Conservation (phyloP, 1,284 basidiomycete genomes). For the Sphagnurus paluster region DNA sequence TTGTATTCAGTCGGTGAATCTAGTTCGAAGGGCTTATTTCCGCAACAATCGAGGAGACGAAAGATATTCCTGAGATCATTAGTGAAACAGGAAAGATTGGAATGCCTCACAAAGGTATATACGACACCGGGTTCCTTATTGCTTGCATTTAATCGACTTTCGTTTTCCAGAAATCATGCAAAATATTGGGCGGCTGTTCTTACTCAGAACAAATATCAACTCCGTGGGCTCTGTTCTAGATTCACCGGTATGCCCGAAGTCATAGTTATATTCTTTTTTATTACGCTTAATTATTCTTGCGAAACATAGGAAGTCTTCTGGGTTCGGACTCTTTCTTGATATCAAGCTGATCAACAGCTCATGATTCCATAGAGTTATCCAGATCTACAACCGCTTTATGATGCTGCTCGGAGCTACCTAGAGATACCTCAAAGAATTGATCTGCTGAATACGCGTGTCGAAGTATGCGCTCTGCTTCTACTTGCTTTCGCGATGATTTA, state of each 20-base stretch:
- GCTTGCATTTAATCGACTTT: slow-evolving; percentile 4
- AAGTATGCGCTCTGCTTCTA: slow-evolving; percentile 46
- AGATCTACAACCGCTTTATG: slow-evolving; percentile 94
- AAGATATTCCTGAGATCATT: slow-evolving; percentile 92
- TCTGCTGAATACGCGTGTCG: slow-evolving; percentile 90
- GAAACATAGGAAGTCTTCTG: slow-evolving; percentile 84
- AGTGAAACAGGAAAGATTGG: slow-evolving; percentile 95
- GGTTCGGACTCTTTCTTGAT: slow-evolving; percentile 60
- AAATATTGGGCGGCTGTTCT: slow-evolving; percentile 94
- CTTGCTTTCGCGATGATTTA: slow-evolving; percentile 1
- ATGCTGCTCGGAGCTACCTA: slow-evolving; percentile 89
- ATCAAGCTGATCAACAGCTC: neutral
- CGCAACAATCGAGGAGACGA: slow-evolving; percentile 93
- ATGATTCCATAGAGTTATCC: slow-evolving; percentile 66
- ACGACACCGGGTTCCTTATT: slow-evolving; percentile 10
- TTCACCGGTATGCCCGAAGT: slow-evolving; percentile 69
- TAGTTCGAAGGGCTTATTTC: slow-evolving; percentile 93
- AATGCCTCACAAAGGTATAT: slow-evolving; percentile 73
- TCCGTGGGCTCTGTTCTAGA: slow-evolving; percentile 95
- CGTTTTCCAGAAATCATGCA: slow-evolving; percentile 87
- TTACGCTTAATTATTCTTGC: neutral
- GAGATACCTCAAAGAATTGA: slow-evolving; percentile 96
- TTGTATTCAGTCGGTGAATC: neutral
- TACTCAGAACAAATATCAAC: slow-evolving; percentile 93
- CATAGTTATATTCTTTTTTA: slow-evolving; percentile 10